Evolutionary conservation across 75 land plant genomes (phyloP).

Genomic region (Gnetum montanum): DNA sequence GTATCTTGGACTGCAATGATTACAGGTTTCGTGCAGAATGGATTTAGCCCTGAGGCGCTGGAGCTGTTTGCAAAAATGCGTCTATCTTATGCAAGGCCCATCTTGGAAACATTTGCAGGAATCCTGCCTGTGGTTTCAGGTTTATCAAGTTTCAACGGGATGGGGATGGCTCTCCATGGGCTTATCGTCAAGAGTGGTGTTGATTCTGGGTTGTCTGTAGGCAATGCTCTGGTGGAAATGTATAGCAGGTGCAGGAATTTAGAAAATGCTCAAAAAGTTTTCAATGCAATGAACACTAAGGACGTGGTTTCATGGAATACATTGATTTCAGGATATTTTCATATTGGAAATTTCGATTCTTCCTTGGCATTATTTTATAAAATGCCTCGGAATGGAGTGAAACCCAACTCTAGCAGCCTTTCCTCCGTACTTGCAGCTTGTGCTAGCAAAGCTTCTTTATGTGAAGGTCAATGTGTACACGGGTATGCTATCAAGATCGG

Average conservation of each 20-base stretch:
- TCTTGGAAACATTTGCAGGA: slow-evolving; percentile 27
- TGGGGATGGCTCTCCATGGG: slow-evolving; percentile 12
- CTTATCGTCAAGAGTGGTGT: slow-evolving; percentile 4
- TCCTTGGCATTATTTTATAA: slow-evolving; percentile 9
- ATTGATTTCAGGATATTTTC: slow-evolving; percentile 12
- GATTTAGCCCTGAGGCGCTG: slow-evolving; percentile 44
- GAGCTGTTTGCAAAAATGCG: slow-evolving; percentile 54
- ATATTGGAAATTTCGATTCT: slow-evolving; percentile 12
- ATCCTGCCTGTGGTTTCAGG: slow-evolving; percentile 50
- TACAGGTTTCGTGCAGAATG: slow-evolving; percentile 39
- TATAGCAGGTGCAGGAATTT: slow-evolving; percentile 9
- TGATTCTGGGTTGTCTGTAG: slow-evolving; percentile 6
- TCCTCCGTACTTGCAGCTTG: slow-evolving; percentile 11
- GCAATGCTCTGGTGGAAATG: slow-evolving; percentile 12
- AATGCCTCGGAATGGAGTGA: slow-evolving; percentile 8
- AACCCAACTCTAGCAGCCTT: slow-evolving; percentile 4
- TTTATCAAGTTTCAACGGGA: slow-evolving; percentile 15
- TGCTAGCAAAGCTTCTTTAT: slow-evolving; percentile 10
- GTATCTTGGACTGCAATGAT: slow-evolving; percentile 63
- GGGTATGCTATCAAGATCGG: slow-evolving; percentile 6
- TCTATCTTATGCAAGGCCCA: slow-evolving; percentile 20
- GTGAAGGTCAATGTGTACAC: slow-evolving; percentile 11
- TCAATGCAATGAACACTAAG: slow-evolving; percentile 1
- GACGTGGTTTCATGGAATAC: slow-evolving; percentile 16
- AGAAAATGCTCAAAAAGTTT: slow-evolving; percentile 8